Evolutionary conservation across 495 filamentous ascomycete species (phyloP).

Genomic region (Penicillium lagena): DNA sequence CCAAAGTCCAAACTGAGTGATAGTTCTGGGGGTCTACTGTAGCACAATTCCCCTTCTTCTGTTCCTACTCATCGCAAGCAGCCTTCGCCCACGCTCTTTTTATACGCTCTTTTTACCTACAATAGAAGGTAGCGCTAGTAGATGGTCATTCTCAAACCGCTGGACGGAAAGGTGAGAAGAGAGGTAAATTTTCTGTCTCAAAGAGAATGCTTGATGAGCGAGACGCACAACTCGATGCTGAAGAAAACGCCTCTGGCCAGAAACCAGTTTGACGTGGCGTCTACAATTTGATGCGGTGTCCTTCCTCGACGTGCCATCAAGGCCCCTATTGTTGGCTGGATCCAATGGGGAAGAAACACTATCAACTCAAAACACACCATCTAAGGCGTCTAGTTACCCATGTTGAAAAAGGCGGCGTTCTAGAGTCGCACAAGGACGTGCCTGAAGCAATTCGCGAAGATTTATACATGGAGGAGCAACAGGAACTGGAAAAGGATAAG

Average conservation of each 20-base stretch:
- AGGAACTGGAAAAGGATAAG: constrained; percentile 16
- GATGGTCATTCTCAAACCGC: too few relatives aligned
- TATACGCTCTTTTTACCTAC: too few relatives aligned
- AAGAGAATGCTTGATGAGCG: constrained; percentile 13
- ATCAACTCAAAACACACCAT: constrained; percentile 19
- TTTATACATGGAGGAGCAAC: constrained; percentile 24
- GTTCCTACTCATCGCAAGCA: too few relatives aligned
- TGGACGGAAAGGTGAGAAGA: constrained; percentile 12
- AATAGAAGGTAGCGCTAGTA: too few relatives aligned
- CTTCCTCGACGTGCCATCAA: constrained; percentile 14
- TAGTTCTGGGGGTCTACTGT: too few relatives aligned
- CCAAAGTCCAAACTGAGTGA: too few relatives aligned
- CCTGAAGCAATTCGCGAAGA: constrained; percentile 1
- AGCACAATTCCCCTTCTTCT: too few relatives aligned
- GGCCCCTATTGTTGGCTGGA: constrained; percentile 26
- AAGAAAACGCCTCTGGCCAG: constrained; percentile 15
- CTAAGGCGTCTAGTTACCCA: constrained; percentile 18
- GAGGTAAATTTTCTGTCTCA: constrained; percentile 12
- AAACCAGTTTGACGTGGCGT: constrained; percentile 18
- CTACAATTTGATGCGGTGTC: constrained; percentile 22
- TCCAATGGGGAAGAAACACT: constrained; percentile 22
- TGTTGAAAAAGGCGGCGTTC: constrained; percentile 12
- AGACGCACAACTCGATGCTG: constrained; percentile 16
- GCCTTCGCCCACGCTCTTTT: too few relatives aligned
- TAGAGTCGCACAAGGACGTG: constrained; percentile 21